Evolutionary conservation across 495 filamentous ascomycete species (phyloP).

Genomic region (Aspergillus sclerotiicarbonarius): DNA sequence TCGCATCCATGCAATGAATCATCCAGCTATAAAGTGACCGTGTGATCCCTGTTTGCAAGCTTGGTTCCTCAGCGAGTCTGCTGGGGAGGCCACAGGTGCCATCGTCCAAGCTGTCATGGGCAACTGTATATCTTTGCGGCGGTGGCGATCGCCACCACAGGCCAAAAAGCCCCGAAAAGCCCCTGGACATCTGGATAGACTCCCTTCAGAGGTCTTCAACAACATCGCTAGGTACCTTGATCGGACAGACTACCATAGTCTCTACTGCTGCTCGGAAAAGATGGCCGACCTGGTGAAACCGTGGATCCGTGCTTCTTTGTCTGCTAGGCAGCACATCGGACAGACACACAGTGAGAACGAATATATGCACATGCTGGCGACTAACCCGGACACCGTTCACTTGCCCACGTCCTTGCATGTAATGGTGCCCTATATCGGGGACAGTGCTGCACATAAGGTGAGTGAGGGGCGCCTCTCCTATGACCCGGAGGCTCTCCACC

Average conservation of each 20-base stretch:
- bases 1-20: too few species aligned
- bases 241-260: background rate
- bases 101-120: too few species aligned
- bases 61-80: too few species aligned
- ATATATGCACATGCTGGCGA: background rate
- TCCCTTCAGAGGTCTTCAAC: background rate
- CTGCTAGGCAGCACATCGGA: background rate
- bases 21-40: too few species aligned
- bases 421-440: background rate
- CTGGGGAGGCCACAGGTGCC: too few species aligned
- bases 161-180: background rate
- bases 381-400: background rate
- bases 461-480: background rate
- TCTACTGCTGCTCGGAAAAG: background rate
- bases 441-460: background rate
- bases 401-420: background rate
- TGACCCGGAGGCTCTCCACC: background rate
- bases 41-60: too few species aligned
- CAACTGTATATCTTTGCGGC: too few species aligned
- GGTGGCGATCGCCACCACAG: too few species aligned
- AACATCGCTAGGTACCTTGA: background rate
- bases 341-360: background rate
- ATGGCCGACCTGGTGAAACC: background rate
- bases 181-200: background rate
- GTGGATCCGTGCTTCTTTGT: background rate